Base-by-base conservation (phyloP, 257 asterid species). In the Solanum medicagineum region DNA sequence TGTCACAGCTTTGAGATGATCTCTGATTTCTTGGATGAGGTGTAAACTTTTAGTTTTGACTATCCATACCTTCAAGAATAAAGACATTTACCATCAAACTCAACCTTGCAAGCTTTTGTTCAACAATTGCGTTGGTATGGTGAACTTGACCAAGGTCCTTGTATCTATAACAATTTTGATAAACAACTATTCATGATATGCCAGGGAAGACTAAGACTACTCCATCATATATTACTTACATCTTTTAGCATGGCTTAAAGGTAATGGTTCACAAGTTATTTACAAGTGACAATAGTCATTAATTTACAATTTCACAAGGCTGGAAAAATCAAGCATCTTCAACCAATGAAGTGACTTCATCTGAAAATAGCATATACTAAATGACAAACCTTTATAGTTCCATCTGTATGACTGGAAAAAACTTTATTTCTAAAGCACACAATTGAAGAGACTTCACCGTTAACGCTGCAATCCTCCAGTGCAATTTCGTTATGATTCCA, bases 371-470 rank as follows among this genome's bases (percentile, higher is more conserved):
- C 22, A 51, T 16, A 13, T 4, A 75, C 66, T 20, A 29, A 42
- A 65, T 20, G 42, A 75, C 90, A 69, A 45, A 93, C 97, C 95
- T 95, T 93, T 89, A 95, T 88, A 29, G 94, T 90, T 83, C 98
- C 98, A 89, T 94, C 97, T 22, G 96, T 89, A 85, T 95, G 98
- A 87, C 98, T 95, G 1, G 98, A 93, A 91, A 92, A 91, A 60
- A 93, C 59, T 82, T 86, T 92, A 66, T 88, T 93, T 68, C 87
- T 91, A 89, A 88, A 91, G 92, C 89, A 91, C 80, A 91, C 87
- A n/a, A 93, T 63, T 0, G 96, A 53, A 55, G 91, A 82, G 75
- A 95, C 94, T 90, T 94, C 98, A 55, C 98, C 98, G 51, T 91
- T 92, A 62, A 66, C 70, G 59, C 91, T 86, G 89, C 98, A 94